Evolutionary conservation across 352 stramenopile genomes (phyloP).

Genomic region (Pythium phragmiticola): DNA sequence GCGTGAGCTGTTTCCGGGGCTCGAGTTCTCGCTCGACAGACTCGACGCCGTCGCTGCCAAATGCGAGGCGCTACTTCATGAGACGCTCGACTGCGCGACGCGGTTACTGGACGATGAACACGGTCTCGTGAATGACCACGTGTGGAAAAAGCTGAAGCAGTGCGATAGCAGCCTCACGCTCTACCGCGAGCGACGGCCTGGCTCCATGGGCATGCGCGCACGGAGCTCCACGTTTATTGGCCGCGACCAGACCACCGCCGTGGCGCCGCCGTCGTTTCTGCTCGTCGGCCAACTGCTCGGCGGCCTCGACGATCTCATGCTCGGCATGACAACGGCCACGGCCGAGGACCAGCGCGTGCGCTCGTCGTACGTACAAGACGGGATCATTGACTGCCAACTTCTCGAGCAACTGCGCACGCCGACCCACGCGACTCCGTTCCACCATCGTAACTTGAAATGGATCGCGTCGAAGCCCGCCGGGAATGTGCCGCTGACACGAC

Average conservation of each 20-base stretch:
- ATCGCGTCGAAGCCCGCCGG: conserved; percentile 6
- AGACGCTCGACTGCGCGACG: conserved; percentile 13
- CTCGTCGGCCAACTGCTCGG: conserved; percentile 51
- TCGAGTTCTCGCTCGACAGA: conserved; percentile 33
- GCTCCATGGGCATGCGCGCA: conserved; percentile 1
- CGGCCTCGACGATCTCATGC: conserved; percentile 67
- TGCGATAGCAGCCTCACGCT: conserved; percentile 18
- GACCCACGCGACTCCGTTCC: conserved; percentile 42
- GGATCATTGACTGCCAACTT: conserved; percentile 49
- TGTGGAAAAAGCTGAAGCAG: conserved; percentile 21
- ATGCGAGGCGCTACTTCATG: conserved; percentile 17
- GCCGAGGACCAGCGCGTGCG: conserved; percentile 52
- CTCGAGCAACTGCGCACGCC: conserved; percentile 46
- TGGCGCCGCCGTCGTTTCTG: conserved; percentile 44
- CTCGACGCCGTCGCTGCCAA: conserved; percentile 19
- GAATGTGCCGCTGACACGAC: conserved; percentile 35
- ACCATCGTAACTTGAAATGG: conserved; percentile 53
- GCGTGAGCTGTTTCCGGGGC: conserved; percentile 43
- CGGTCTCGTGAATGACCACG: conserved; percentile 15
- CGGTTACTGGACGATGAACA: conserved; percentile 14
- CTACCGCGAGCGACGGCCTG: conserved; percentile 13
- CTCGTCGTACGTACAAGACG: conserved; percentile 47
- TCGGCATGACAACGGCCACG: conserved; percentile 39
- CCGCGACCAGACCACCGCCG: background rate
- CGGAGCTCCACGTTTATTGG: conserved; percentile 2